A percentile compares a stretch with the other conserved stretches of the same genome.
Evolutionary conservation across 176 grass and related monocot genomes (phyloP).

Genomic region (Elaeis guineensis): DNA sequence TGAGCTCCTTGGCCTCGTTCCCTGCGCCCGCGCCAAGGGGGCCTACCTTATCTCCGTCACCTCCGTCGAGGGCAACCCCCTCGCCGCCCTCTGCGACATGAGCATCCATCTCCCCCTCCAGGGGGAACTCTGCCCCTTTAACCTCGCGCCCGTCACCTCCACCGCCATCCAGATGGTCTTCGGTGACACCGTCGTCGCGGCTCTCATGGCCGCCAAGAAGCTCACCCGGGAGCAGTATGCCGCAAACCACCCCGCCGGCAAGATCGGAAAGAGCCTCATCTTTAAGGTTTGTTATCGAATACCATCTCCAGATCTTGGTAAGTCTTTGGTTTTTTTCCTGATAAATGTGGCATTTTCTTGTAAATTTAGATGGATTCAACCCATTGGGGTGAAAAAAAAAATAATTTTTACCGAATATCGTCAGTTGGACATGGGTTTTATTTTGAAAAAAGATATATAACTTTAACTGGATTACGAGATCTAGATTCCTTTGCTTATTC

Average conservation of each 20-base stretch:
- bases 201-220: slow-evolving; percentile 61
- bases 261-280: slow-evolving; percentile 93
- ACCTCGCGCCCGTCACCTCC: slow-evolving; percentile 82
- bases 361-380: too few species aligned
- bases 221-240: slow-evolving; percentile 77
- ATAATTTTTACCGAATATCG: too few species aligned
- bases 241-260: slow-evolving; percentile 82
- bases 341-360: too few species aligned
- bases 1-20: slow-evolving; percentile 69
- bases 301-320: too few species aligned
- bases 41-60: slow-evolving; percentile 65
- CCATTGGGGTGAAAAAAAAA: too few species aligned
- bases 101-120: slow-evolving; percentile 94
- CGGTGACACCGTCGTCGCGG: slow-evolving; percentile 74
- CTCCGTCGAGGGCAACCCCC: slow-evolving; percentile 50
- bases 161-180: slow-evolving; percentile 86
- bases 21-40: slow-evolving; percentile 84
- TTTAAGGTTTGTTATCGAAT: slow-evolving; percentile 49
- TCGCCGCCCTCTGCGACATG: slow-evolving; percentile 60
- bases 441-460: too few species aligned
- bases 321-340: too few species aligned
- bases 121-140: slow-evolving; percentile 87
- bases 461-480: too few species aligned
- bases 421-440: too few species aligned
- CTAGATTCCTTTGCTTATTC: too few species aligned